These are phyloP conservation scores for Amyloporia xantha DNA, from an alignment of 768 basidiomycete species.

Conservation along the genomic window DNA sequence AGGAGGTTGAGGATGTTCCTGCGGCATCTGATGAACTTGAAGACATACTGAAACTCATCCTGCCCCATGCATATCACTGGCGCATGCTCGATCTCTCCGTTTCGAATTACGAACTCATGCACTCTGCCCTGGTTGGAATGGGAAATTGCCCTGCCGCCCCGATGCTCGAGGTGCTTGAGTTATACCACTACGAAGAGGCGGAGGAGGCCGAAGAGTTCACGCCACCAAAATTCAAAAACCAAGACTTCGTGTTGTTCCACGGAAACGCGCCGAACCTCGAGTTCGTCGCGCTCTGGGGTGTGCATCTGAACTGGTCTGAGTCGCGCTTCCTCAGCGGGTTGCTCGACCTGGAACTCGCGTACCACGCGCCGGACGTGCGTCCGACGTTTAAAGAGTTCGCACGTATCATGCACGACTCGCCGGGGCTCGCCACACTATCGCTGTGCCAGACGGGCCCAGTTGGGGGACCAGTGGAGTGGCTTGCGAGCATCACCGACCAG, in stretches of 20 bases:
- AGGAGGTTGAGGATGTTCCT: conserved; percentile 5
- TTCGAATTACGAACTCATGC: conserved; percentile 35
- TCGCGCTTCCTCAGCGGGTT: conserved; percentile 39
- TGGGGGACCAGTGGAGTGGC: conserved; percentile 33
- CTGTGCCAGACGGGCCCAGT: conserved; percentile 54
- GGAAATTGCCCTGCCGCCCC: conserved; percentile 42
- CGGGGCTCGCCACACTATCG: conserved; percentile 45
- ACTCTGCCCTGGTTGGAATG: conserved; percentile 24
- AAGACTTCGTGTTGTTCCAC: conserved; percentile 45
- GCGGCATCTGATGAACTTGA: conserved; percentile 7
- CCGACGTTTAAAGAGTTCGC: conserved; percentile 50
- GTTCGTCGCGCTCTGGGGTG: conserved; percentile 53
- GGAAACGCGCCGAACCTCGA: conserved; percentile 46
- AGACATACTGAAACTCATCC: conserved; percentile 30
- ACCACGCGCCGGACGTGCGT: conserved; percentile 55
- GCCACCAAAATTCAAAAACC: conserved; percentile 32
- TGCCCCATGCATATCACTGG: conserved; percentile 52
- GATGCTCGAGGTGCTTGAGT: conserved; percentile 43
- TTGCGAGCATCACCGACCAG: conserved; percentile 12
- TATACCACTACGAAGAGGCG: conserved; percentile 47
- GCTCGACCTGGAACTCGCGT: conserved; percentile 50
- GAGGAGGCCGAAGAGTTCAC: conserved; percentile 26
- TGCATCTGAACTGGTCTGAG: conserved; percentile 61
- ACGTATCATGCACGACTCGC: conserved; percentile 44
- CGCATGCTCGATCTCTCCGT: conserved; percentile 41